Evolutionary conservation across 2,329 filamentous ascomycete species (phyloP).

Genomic region (Neopestalotiopsis sp.): DNA sequence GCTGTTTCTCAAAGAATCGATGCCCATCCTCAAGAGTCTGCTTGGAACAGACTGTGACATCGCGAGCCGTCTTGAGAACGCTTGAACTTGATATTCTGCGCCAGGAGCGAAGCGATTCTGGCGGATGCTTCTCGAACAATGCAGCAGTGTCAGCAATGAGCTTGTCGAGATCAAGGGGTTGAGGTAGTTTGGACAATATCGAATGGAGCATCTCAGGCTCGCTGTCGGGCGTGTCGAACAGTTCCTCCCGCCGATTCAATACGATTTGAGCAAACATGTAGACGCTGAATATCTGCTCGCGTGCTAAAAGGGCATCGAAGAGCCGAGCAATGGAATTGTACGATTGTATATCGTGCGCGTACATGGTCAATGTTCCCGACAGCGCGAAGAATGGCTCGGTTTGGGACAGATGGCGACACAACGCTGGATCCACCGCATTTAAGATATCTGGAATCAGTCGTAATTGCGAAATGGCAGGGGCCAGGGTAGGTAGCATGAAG

Average conservation of each 20-base stretch:
- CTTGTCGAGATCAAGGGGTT: slow-evolving; percentile 78
- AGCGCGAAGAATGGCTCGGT: slow-evolving; percentile 92
- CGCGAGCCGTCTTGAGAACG: slow-evolving; percentile 81
- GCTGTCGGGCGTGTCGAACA: slow-evolving; percentile 82
- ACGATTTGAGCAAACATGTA: slow-evolving; percentile 94
- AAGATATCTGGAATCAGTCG: slow-evolving; percentile 85
- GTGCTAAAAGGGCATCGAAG: slow-evolving; percentile 89
- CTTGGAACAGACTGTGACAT: slow-evolving; percentile 49
- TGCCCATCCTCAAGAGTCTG: slow-evolving; percentile 72
- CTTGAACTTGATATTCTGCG: slow-evolving; percentile 73
- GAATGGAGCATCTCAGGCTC: slow-evolving; percentile 94
- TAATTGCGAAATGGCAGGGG: slow-evolving; percentile 84
- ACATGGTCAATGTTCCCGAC: slow-evolving; percentile 92
- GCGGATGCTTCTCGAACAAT: slow-evolving; percentile 72
- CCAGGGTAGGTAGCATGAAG: slow-evolving; percentile 92
- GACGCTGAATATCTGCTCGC: slow-evolving; percentile 84
- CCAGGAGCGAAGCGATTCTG: slow-evolving; percentile 76
- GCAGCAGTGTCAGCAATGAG: slow-evolving; percentile 70
- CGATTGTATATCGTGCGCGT: slow-evolving; percentile 92
- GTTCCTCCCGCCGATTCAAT: slow-evolving; percentile 77
- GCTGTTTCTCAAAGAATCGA: slow-evolving; percentile 72
- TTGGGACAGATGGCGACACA: slow-evolving; percentile 76
- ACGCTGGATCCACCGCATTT: slow-evolving; percentile 68
- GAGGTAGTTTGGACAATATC: slow-evolving; percentile 84
- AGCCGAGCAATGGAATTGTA: slow-evolving; percentile 88